Base-by-base conservation (phyloP, 2,329 filamentous ascomycete genomes). In the Phialophora tarda region DNA sequence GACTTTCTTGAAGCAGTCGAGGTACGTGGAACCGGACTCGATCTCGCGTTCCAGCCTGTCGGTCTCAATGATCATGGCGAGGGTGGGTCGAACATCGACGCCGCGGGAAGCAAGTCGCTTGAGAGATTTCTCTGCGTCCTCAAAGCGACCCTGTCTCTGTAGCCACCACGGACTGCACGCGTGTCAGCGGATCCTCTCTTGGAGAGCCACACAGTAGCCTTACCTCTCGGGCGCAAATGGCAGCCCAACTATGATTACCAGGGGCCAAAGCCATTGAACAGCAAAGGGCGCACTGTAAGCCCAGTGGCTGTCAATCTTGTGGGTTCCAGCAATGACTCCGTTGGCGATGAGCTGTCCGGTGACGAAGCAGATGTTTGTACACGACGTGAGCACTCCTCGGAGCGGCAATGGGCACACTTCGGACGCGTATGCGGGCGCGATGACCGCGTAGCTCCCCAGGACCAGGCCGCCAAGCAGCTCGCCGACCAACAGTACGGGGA, bases 341-440 rank as follows among this genome's bases (percentile, higher is more conserved):
- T 77, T 77, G 4, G 77, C 74, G 17, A 78, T 63, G 26, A 79
- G 71, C 58, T 78, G 77, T 8, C 77, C 77, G 21, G 75, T 75
- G 12, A 76, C 76, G 23, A 85, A 82, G 17, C 81, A 82, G 1
- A 86, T 77, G 67, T 86, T 84, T 32, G 84, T 78, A 14, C 81
- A 82, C 0, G 82, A 80, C 0, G 83, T 84, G 0, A 83, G 75
- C 24, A 84, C 76, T 41, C 83, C 83, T 50, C 84, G 78, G 0
- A 85, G 77, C 4, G 78, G 78, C 10, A 77, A 70, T 7, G 78
- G 78, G 21, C 74, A 75, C 1, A 80, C 76, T 63, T 78, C 83
- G 0, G 78, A 82, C 10, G 80, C 77, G 7, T 80, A 80, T 4
- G 83, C 71, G 0, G 83, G 83, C 0, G 79, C 82, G 23, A 85